A percentile compares a stretch with the other conserved stretches of the same genome.
Evolutionary conservation across 441 rosid species (phyloP).

Genomic region (Pelargonium myrrhifolium): DNA sequence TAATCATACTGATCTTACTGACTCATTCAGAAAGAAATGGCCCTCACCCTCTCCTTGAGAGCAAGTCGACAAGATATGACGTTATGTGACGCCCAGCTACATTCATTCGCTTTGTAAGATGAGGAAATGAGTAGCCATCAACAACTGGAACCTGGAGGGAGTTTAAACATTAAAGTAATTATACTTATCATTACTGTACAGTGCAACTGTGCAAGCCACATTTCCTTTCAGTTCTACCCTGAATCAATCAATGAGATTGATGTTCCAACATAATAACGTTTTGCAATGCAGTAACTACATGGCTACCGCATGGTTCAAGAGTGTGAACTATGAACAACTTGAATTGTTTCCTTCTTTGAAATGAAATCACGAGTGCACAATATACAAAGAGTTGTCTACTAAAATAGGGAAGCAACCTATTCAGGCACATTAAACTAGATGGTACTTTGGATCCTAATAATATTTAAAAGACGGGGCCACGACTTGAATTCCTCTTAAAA

Average conservation of each 20-base stretch:
- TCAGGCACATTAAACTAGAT: neutral
- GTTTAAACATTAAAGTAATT: constrained; percentile 8
- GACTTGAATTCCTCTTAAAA: neutral
- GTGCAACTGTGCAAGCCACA: constrained; percentile 2
- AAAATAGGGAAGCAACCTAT: neutral
- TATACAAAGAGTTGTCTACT: neutral
- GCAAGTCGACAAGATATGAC: constrained; percentile 86
- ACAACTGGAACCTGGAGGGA: constrained; percentile 84
- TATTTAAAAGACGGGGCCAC: neutral
- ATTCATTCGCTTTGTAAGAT: constrained; percentile 95
- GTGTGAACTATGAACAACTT: neutral
- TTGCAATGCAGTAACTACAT: neutral
- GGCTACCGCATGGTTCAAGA: neutral
- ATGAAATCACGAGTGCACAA: neutral
- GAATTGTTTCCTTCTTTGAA: neutral
- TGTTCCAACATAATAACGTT: neutral
- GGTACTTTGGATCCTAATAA: neutral
- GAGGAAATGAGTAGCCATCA: constrained; percentile 96
- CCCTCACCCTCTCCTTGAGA: constrained; percentile 89
- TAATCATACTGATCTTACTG: constrained; percentile 11
- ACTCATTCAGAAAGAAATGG: constrained; percentile 10
- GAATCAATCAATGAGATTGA: neutral
- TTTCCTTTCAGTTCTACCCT: constrained; percentile 2
- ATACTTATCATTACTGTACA: constrained; percentile 11
- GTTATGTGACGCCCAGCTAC: constrained; percentile 99